These are phyloP conservation scores for Salix suchowensis DNA, from an alignment of 345 rosid species.

Conservation along the genomic window DNA sequence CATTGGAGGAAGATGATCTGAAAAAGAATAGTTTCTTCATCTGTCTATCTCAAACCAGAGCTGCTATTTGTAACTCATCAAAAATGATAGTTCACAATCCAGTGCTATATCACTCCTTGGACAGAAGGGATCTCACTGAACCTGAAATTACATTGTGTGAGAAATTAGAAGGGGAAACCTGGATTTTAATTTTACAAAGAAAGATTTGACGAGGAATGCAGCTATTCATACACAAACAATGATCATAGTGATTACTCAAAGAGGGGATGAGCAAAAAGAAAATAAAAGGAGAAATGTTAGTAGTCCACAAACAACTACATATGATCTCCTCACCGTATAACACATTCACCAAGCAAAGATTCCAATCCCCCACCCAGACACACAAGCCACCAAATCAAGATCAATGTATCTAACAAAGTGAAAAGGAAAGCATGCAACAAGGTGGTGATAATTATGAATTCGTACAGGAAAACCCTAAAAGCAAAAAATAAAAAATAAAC, in stretches of 20 bases:
- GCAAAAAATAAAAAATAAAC: not conserved
- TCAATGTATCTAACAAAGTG: not conserved
- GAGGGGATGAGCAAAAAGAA: conserved; percentile 4
- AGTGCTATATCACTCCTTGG: conserved; percentile 9
- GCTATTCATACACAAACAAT: conserved; percentile 10
- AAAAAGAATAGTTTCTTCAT: conserved; percentile 94
- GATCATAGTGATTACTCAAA: conserved; percentile 18
- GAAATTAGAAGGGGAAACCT: not conserved
- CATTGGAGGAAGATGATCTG: conserved; percentile 51
- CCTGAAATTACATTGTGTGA: conserved; percentile 29
- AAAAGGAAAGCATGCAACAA: conserved; percentile 15
- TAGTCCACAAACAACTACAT: conserved; percentile 16
- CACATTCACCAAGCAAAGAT: not conserved
- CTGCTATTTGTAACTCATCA: conserved; percentile 18
- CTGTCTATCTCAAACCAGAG: conserved; percentile 14
- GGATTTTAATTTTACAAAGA: not conserved
- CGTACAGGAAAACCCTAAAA: not conserved
- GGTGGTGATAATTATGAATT: conserved; percentile 20
- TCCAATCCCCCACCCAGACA: not conserved
- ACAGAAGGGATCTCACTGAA: conserved; percentile 26
- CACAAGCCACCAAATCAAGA: not conserved
- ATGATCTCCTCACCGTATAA: conserved; percentile 14
- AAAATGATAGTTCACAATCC: conserved; percentile 5
- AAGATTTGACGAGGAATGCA: not conserved
- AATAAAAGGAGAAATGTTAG: conserved; percentile 1